Evolutionary conservation across 1,139 yeast genomes (phyloP).

Genomic region (Debaryomyces udenii): DNA sequence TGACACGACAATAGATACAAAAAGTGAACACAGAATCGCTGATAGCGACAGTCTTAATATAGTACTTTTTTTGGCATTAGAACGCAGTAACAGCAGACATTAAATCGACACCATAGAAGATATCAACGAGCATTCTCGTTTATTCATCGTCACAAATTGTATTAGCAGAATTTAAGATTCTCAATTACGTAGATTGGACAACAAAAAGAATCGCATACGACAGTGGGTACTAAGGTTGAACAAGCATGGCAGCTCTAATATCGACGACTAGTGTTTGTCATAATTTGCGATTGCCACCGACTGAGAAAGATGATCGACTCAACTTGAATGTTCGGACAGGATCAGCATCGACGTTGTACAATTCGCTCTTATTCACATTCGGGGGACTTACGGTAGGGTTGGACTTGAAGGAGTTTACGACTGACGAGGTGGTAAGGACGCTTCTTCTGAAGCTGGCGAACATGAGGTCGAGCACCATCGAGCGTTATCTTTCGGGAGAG

Average conservation of each 20-base stretch:
- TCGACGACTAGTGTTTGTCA: constrained; percentile 56
- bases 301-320: constrained; percentile 47
- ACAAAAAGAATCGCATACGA: too few species aligned
- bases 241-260: constrained; percentile 45
- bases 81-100: too few species aligned
- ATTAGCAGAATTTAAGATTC: too few species aligned
- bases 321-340: constrained; percentile 67
- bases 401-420: constrained; percentile 43
- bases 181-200: too few species aligned
- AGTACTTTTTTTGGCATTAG: too few species aligned
- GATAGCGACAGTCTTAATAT: too few species aligned
- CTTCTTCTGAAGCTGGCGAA: constrained; percentile 32
- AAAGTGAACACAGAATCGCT: too few species aligned
- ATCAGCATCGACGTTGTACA: constrained; percentile 57
- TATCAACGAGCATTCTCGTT: too few species aligned
- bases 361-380: constrained; percentile 61
- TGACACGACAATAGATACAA: too few species aligned
- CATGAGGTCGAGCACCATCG: constrained; percentile 32
- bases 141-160: too few species aligned
- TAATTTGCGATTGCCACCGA: constrained; percentile 48
- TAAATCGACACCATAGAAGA: too few species aligned
- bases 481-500: constrained; percentile 57
- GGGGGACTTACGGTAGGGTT: constrained; percentile 73
- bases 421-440: constrained; percentile 30
- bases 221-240: too few species aligned